phyloP scores from a whole-genome alignment of 768 basidiomycete species.

The Macrolepiota dolichaula region DNA sequence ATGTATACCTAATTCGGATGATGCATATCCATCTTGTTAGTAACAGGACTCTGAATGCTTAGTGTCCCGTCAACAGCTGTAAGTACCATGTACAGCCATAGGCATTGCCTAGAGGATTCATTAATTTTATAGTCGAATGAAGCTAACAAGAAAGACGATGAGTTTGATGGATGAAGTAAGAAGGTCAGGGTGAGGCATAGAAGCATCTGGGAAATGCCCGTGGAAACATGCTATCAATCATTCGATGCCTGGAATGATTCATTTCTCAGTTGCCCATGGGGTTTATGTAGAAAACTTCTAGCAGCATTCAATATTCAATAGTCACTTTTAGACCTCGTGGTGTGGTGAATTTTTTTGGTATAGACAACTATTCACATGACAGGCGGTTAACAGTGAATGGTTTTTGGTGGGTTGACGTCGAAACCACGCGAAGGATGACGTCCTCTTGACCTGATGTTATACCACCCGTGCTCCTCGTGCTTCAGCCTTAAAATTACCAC shows the following conservation, averaged over 20 bases:
- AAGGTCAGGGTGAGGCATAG: not conserved
- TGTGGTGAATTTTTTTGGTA: not conserved
- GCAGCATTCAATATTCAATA: not conserved
- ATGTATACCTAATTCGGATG: no score
- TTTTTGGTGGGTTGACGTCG: not conserved
- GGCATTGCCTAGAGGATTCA: not conserved
- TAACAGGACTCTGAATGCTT: no score
- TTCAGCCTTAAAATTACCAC: no score
- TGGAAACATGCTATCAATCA: not conserved
- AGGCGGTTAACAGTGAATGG: not conserved
- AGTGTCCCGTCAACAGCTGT: no score
- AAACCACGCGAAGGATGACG: not conserved
- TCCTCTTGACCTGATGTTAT: no score
- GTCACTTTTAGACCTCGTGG: not conserved
- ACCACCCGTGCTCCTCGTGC: not conserved
- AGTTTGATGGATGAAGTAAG: not conserved
- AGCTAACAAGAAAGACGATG: no score
- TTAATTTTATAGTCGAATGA: no score
- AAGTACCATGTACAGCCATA: no score
- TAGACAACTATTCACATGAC: not conserved
- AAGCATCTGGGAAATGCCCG: not conserved
- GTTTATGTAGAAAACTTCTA: not conserved
- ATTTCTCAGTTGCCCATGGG: conserved; percentile 3
- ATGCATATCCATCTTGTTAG: no score
- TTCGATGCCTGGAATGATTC: not conserved